Evolutionary conservation across 129 eudicot genomes (phyloP).

Genomic region (Pittosporum tobira): DNA sequence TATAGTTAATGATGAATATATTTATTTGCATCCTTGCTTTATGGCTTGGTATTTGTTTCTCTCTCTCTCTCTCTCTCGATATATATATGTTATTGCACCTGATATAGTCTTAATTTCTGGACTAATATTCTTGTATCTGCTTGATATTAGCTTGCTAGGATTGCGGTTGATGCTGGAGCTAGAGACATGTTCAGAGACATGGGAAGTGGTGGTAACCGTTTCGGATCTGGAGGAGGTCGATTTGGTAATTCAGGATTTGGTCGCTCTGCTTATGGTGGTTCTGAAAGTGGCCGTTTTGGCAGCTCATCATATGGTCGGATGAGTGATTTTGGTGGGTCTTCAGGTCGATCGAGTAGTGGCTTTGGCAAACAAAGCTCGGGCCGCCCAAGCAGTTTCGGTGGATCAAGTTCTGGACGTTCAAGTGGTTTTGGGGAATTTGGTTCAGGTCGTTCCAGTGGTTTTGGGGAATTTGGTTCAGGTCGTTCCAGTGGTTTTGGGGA

Average conservation of each 20-base stretch:
- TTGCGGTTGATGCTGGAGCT: slow-evolving; percentile 51
- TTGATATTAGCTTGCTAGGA: slow-evolving; percentile 56
- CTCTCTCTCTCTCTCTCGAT: too few species aligned
- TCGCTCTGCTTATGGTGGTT: slow-evolving; percentile 41
- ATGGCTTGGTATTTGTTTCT: too few species aligned
- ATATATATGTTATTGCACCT: too few species aligned
- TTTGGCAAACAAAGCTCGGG: slow-evolving; percentile 38
- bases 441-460: slow-evolving; percentile 43
- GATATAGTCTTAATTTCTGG: neutral
- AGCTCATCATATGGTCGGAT: slow-evolving; percentile 23
- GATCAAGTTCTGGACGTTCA: slow-evolving; percentile 22
- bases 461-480: slow-evolving; percentile 30
- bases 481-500: slow-evolving; percentile 45
- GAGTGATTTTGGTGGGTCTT: slow-evolving; percentile 7
- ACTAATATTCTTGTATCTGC: neutral
- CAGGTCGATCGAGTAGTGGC: slow-evolving; percentile 33
- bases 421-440: slow-evolving; percentile 19
- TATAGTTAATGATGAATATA: too few species aligned
- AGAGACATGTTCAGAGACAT: slow-evolving; percentile 37
- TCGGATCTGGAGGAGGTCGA: slow-evolving; percentile 23
- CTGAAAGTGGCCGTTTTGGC: slow-evolving; percentile 15
- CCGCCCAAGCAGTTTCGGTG: slow-evolving; percentile 30
- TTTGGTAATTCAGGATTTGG: slow-evolving; percentile 18
- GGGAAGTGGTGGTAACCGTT: slow-evolving; percentile 41
- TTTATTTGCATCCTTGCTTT: too few species aligned